A percentile compares a stretch with the other conserved stretches of the same genome.
Conservation (phyloP, 192 early-diverging fungal species). For the Coemansia umbellata region DNA sequence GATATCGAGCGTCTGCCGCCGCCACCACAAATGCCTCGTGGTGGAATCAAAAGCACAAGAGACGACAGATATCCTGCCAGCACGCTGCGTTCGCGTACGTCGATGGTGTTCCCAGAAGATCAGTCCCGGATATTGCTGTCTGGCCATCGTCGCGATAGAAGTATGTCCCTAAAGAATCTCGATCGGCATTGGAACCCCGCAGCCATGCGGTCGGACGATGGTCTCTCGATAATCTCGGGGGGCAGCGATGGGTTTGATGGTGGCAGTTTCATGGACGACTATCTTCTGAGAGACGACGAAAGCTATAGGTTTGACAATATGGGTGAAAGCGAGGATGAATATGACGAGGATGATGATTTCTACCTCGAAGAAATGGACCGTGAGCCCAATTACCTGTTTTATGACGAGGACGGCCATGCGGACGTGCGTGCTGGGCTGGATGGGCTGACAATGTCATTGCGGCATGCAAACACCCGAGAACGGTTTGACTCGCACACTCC, state of each 20-base stretch:
- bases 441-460: constrained; percentile 13
- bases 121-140: too few species aligned
- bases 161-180: too few species aligned
- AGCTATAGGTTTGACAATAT: not conserved
- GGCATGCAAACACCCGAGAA: constrained; percentile 30
- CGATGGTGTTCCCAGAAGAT: too few species aligned
- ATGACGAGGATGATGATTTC: constrained; percentile 13
- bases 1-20: constrained; percentile 34
- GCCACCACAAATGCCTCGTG: too few species aligned
- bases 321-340: constrained; percentile 14
- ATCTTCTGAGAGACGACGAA: constrained; percentile 9
- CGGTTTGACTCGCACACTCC: constrained; percentile 35
- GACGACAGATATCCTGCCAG: too few species aligned
- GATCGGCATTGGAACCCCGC: not conserved
- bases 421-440: constrained; percentile 12
- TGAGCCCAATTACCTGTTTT: too few species aligned
- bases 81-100: too few species aligned
- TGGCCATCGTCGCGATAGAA: too few species aligned
- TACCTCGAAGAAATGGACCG: too few species aligned
- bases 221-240: not conserved
- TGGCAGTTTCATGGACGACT: not conserved
- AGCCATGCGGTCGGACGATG: constrained; percentile 24
- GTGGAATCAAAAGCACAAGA: too few species aligned
- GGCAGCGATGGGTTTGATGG: not conserved
- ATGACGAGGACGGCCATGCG: constrained; percentile 20